Percentiles rank a stretch among this genome's conserved stretches.
phyloP scores from a whole-genome alignment of 352 stramenopile genomes.

The Globisporangium middletonii region DNA sequence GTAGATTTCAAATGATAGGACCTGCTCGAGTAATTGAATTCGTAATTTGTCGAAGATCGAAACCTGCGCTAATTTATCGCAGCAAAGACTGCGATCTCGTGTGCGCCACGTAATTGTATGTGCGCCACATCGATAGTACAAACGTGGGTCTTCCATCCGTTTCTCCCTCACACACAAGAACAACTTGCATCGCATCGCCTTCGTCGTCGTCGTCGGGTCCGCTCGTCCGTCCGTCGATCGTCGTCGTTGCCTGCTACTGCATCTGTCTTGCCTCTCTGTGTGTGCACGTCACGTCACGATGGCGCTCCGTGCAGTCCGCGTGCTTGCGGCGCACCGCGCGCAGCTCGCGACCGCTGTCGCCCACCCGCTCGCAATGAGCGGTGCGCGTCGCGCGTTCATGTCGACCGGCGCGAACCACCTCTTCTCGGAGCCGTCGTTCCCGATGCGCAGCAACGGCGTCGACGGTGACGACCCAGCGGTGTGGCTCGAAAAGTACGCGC shows the following conservation, averaged over 20 bases:
- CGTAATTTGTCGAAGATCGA: no score
- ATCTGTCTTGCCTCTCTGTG: background rate
- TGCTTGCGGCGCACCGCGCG: constrained; percentile 12
- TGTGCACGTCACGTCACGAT: constrained; percentile 1
- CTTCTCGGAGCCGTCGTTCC: constrained; percentile 66
- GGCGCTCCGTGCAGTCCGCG: constrained; percentile 16
- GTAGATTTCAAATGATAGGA: no score
- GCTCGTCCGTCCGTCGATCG: background rate
- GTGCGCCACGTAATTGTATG: no score
- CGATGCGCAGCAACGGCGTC: constrained; percentile 24
- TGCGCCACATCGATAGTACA: no score
- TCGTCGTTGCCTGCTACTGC: background rate
- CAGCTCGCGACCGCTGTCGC: constrained; percentile 1
- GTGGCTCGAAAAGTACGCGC: constrained; percentile 60
- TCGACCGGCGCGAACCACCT: constrained; percentile 51
- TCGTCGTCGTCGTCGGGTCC: background rate
- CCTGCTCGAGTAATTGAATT: no score
- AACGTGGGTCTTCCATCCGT: constrained; percentile 19
- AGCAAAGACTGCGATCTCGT: no score
- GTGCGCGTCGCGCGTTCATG: constrained; percentile 51
- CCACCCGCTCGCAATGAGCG: constrained; percentile 10
- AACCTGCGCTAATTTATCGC: no score
- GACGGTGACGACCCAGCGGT: constrained; percentile 38
- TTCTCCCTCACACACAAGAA: constrained; percentile 8
- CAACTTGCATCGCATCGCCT: background rate